Conservation (phyloP, 2,329 filamentous ascomycete genomes). For the Pleurostoma richardsiae region DNA sequence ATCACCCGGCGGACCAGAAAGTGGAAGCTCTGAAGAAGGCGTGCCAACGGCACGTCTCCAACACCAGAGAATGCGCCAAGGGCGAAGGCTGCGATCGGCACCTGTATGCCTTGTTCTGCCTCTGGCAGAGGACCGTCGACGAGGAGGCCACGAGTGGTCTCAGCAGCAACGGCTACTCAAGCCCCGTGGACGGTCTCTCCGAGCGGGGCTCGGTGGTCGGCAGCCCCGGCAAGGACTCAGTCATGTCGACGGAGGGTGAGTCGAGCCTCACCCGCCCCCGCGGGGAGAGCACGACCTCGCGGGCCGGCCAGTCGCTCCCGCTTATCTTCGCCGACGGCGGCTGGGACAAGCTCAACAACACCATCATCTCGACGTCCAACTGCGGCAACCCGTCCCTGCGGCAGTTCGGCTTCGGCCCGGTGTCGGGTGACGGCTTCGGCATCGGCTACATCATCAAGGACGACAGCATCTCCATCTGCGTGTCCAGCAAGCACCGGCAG, state of each 20-base stretch:
- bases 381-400: slow-evolving; percentile 93
- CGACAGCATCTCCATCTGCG: slow-evolving; percentile 83
- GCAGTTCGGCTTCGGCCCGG: slow-evolving; percentile 95
- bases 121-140: slow-evolving; percentile 88
- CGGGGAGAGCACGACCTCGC: slow-evolving; percentile 49
- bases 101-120: slow-evolving; percentile 86
- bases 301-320: slow-evolving; percentile 50
- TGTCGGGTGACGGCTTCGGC: slow-evolving; percentile 88
- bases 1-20: slow-evolving; percentile 77
- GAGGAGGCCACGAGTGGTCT: slow-evolving; percentile 55
- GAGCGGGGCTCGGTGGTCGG: slow-evolving; percentile 44
- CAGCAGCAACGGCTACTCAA: slow-evolving; percentile 60
- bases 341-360: slow-evolving; percentile 94
- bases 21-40: slow-evolving; percentile 80
- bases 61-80: slow-evolving; percentile 81
- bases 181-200: slow-evolving; percentile 46
- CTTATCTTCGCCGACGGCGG: slow-evolving; percentile 80
- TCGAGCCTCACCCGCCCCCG: slow-evolving; percentile 33
- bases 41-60: slow-evolving; percentile 73
- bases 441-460: slow-evolving; percentile 99
- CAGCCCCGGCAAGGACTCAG: slow-evolving; percentile 49
- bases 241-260: slow-evolving; percentile 33
- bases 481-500: slow-evolving; percentile 88
- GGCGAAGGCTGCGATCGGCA: slow-evolving; percentile 90
- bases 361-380: slow-evolving; percentile 94